These are phyloP conservation scores for Gomphus bonarii DNA, from an alignment of 1,284 basidiomycete genomes.

Conservation along the genomic window DNA sequence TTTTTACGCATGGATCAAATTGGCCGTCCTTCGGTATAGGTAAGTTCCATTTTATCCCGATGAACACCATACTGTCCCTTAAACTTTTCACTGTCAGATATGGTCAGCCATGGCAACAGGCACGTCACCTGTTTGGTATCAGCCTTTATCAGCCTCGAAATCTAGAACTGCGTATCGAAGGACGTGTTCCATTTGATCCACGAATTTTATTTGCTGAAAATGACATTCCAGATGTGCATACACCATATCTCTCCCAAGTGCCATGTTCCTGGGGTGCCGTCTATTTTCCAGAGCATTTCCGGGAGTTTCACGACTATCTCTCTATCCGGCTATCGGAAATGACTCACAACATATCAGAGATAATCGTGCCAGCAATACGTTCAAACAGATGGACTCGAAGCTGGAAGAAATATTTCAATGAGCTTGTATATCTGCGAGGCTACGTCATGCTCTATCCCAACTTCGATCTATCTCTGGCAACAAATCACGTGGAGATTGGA, in stretches of 20 bases:
- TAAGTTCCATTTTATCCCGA: conserved; percentile 22
- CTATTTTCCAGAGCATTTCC: conserved; percentile 81
- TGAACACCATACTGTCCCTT: neutral
- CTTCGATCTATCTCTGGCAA: conserved; percentile 63
- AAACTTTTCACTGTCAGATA: conserved; percentile 33
- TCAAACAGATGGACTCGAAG: conserved; percentile 72
- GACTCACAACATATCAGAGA: conserved; percentile 29
- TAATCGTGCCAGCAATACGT: conserved; percentile 60
- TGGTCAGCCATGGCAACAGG: conserved; percentile 27
- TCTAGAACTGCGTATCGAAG: conserved; percentile 58
- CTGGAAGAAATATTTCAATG: conserved; percentile 85
- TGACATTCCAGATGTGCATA: conserved; percentile 32
- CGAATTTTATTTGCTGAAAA: conserved; percentile 40
- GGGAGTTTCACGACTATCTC: conserved; percentile 73
- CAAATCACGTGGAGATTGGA: conserved; percentile 76
- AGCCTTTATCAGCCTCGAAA: conserved; percentile 79
- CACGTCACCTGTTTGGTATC: conserved; percentile 55
- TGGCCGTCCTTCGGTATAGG: conserved; percentile 64
- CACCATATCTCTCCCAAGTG: conserved; percentile 73
- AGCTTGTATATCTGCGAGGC: conserved; percentile 67
- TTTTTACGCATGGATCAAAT: conserved; percentile 77
- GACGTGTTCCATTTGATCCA: conserved; percentile 59
- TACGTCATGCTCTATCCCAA: conserved; percentile 85
- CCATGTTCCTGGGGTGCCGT: conserved; percentile 87
- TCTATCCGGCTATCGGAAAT: conserved; percentile 47